A percentile compares a stretch with the other conserved stretches of the same genome.
phyloP scores from a whole-genome alignment of 2,329 filamentous ascomycete genomes.

The Aspergillus uvarum region DNA sequence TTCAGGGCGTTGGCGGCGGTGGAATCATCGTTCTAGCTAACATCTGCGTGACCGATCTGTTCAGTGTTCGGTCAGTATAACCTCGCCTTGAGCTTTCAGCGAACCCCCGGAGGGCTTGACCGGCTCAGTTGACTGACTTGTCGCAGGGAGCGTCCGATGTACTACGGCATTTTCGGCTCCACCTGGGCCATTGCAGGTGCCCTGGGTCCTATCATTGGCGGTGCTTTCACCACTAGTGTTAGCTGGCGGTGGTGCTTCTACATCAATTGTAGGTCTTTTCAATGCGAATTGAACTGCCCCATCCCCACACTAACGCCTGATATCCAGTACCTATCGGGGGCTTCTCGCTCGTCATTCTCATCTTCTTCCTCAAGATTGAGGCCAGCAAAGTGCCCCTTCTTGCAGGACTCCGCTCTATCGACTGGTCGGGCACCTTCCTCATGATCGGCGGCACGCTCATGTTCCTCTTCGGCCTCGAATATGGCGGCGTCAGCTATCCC shows the following conservation, averaged over 20 bases:
- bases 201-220: slow-evolving; percentile 62
- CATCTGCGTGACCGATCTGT: slow-evolving; percentile 64
- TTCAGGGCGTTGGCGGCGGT: slow-evolving; percentile 65
- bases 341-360: slow-evolving; percentile 56
- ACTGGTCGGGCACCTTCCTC: slow-evolving; percentile 62
- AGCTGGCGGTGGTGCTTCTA: slow-evolving; percentile 63
- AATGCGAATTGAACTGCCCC: no score
- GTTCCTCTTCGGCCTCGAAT: slow-evolving; percentile 82
- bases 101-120: not conserved
- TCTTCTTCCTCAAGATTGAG: slow-evolving; percentile 62
- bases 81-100: not conserved
- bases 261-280: slow-evolving; percentile 50
- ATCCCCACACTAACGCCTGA: slow-evolving; percentile 5
- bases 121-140: slow-evolving; percentile 9
- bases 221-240: slow-evolving; percentile 59
- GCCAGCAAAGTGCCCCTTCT: slow-evolving; percentile 60
- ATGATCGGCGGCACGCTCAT: slow-evolving; percentile 79
- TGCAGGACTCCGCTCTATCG: slow-evolving; percentile 60
- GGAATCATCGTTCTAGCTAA: slow-evolving; percentile 64
- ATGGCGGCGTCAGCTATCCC: slow-evolving; percentile 72
- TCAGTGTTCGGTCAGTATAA: slow-evolving; percentile 53
- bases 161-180: slow-evolving; percentile 62
- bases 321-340: slow-evolving; percentile 57
- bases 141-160: slow-evolving; percentile 54
- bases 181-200: slow-evolving; percentile 63